Evolutionary conservation across 441 rosid species (phyloP).

Genomic region (Bruguiera hainesii): DNA sequence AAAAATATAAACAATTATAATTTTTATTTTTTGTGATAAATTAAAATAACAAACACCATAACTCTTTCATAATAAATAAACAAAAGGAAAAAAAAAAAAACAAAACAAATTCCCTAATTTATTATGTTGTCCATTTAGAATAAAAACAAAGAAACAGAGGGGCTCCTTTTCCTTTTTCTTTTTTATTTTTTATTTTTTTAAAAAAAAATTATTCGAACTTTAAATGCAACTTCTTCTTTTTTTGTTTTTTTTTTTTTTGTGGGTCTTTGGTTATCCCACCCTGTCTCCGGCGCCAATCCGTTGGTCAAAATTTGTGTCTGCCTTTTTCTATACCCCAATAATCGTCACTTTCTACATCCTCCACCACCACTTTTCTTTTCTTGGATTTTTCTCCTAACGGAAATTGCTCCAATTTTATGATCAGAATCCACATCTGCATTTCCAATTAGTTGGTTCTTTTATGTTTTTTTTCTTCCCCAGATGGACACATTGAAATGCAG

Average conservation of each 20-base stretch:
- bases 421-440: slow-evolving; percentile 2
- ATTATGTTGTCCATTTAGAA: not conserved
- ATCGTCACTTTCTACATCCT: slow-evolving; percentile 18
- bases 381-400: not conserved
- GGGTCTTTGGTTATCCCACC: slow-evolving; percentile 5
- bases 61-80: too few relatives aligned
- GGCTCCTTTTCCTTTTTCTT: not conserved
- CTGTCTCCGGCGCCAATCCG: slow-evolving; percentile 28
- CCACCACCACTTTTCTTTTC: slow-evolving; percentile 7
- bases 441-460: not conserved
- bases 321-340: slow-evolving; percentile 13
- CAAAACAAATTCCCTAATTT: not conserved
- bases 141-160: not conserved
- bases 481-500: slow-evolving; percentile 64
- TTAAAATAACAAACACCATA: too few relatives aligned
- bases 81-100: too few relatives aligned
- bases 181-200: slow-evolving; percentile 20
- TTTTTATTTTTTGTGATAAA: too few relatives aligned
- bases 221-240: slow-evolving; percentile 22
- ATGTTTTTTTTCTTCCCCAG: not conserved
- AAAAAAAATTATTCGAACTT: slow-evolving; percentile 15
- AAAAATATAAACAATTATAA: too few relatives aligned
- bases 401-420: not conserved
- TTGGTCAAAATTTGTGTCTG: slow-evolving; percentile 34
- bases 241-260: not conserved